Base-by-base conservation (phyloP, 2,329 filamentous ascomycete genomes). In the Penicillium crustosum region DNA sequence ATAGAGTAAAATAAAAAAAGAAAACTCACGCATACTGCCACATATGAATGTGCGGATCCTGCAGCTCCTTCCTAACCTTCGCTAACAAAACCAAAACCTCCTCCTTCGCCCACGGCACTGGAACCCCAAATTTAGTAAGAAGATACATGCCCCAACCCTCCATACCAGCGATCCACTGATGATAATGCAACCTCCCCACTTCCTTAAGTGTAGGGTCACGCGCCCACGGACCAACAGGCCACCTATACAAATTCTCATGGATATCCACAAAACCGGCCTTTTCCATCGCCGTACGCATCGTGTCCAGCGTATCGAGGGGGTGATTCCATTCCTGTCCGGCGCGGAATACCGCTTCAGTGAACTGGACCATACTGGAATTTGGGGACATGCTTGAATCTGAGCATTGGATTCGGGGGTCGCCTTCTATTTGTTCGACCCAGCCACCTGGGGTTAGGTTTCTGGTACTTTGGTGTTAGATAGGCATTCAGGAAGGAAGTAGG, bases 101-200 rank as follows among this genome's bases (percentile, higher is more conserved):
- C 19, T 57, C 55, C 15, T 41, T 53, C 15, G 41, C 29, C 55
- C 55, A 57, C 4, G 55, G 55, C 7, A 13, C 35, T 43, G 65
- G 65, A 8, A 53, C 15, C 6, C 65, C 65, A 25, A 51, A 61
- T 10, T 60, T 64, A 4, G 58, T 66, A n/a, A 67, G 50, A 19
- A 67, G 45, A 38, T 55, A 67, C 59, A 67, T 60, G 1, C 61
- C 63, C 57, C 59, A 66, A 6, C 65, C 65, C 43, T 67, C 65
- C 41, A 67, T 53, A 7, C 64, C 65, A 29, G 61, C 31, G n/a
- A 51, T 55, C 65, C 65, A 66, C 19, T 67, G 64, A 21, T 55
- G 48, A 47, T 59, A 56, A 29, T 57, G 51, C 49, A 59, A 77
- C 15, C 59, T 54, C 2, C 82, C 82, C 1, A 84, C 65, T 49